These are phyloP conservation scores for Cutaneotrichosporon arboriforme DNA, from an alignment of 1,284 basidiomycete genomes.

Conservation along the genomic window DNA sequence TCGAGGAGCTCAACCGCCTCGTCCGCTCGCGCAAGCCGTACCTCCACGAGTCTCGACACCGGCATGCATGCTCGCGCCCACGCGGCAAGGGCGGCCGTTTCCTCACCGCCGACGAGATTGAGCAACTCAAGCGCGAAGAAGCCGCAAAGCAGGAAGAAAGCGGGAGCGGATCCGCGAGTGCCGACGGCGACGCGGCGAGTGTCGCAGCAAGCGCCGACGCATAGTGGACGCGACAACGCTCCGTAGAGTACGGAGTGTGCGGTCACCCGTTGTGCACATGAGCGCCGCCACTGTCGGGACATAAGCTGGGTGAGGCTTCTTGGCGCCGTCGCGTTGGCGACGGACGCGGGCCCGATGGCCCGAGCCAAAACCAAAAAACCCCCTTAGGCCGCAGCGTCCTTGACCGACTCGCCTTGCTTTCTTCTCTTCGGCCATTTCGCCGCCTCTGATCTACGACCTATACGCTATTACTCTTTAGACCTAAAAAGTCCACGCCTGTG, in stretches of 20 bases:
- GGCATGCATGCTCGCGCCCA: slow-evolving; percentile 94
- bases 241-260: too few relatives aligned
- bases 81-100: slow-evolving; percentile 94
- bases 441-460: neutral
- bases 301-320: too few relatives aligned
- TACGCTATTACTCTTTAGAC: neutral
- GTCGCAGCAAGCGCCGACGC: neutral
- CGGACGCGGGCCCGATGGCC: too few relatives aligned
- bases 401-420: too few relatives aligned
- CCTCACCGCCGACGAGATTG: slow-evolving; percentile 87
- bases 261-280: too few relatives aligned
- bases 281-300: too few relatives aligned
- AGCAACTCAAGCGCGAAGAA: slow-evolving; percentile 46
- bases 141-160: slow-evolving; percentile 20
- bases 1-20: slow-evolving; percentile 86
- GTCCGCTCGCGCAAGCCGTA: slow-evolving; percentile 94
- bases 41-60: slow-evolving; percentile 93
- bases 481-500: slow-evolving; percentile 14
- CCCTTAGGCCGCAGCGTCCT: too few relatives aligned
- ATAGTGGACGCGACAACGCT: neutral
- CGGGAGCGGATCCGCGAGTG: neutral
- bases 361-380: too few relatives aligned
- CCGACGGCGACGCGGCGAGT: slow-evolving; percentile 1
- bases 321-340: too few relatives aligned
- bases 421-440: neutral